Conservation (phyloP, 73 alveolate species). For the Tetrahymena thermophila region DNA sequence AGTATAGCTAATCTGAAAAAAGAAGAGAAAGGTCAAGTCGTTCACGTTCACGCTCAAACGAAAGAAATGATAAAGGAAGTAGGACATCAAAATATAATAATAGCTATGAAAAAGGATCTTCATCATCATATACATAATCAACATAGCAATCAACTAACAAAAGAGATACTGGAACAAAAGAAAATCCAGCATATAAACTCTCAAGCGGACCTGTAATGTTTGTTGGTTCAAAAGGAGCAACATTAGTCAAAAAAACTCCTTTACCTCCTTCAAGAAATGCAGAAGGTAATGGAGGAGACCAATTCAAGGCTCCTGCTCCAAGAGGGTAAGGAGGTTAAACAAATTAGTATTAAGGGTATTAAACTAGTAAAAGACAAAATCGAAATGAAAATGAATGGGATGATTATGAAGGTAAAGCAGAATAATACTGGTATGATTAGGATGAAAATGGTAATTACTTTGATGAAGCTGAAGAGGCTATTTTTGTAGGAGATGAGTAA, state of each 20-base stretch:
- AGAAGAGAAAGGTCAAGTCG: background rate
- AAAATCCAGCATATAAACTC: background rate
- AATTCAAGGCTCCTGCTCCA: background rate
- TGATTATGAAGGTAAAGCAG: constrained; percentile 71
- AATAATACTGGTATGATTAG: constrained; percentile 92
- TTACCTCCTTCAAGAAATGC: background rate
- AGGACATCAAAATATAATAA: background rate
- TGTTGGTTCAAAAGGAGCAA: background rate
- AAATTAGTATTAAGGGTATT: background rate
- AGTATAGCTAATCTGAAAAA: background rate
- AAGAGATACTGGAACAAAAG: background rate
- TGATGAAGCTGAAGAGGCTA: constrained; percentile 68
- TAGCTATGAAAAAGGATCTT: background rate
- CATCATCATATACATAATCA: background rate
- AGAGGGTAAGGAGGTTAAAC: background rate
- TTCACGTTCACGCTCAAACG: background rate
- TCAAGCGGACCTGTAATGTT: background rate
- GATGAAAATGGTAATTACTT: constrained; percentile 87
- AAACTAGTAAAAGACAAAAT: constrained; percentile 21
- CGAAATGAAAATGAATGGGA: constrained; percentile 69
- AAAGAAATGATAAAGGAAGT: background rate
- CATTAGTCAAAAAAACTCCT: background rate
- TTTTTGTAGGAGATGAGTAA: constrained; percentile 53
- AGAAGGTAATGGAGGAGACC: background rate
- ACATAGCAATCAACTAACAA: background rate